Evolutionary conservation across 257 asterid genomes (phyloP).

Genomic region (Solanum pinnatisectum): DNA sequence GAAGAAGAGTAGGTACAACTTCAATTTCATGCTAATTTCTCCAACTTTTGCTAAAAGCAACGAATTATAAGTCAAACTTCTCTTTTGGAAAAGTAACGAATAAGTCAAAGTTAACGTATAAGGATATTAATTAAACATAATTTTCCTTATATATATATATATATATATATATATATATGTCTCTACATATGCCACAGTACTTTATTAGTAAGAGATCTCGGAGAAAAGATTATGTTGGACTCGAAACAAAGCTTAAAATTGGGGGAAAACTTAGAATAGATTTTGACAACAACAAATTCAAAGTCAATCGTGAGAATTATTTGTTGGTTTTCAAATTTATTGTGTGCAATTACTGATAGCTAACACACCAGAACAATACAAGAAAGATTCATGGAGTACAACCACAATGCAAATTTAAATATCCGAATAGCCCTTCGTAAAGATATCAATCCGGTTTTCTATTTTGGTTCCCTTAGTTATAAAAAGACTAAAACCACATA

Average conservation of each 20-base stretch:
- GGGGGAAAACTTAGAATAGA: neutral
- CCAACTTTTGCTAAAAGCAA: neutral
- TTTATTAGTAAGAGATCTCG: neutral
- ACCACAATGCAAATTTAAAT: neutral
- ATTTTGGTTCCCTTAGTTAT: neutral
- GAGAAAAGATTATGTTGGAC: neutral
- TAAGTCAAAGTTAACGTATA: neutral
- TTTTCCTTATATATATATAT: too few species aligned
- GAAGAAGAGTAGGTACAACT: neutral
- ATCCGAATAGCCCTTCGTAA: neutral
- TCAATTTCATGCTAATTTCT: neutral
- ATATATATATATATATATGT: too few species aligned
- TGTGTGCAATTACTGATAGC: neutral
- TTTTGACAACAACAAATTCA: neutral
- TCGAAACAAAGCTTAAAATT: neutral
- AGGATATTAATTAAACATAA: neutral
- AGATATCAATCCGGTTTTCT: neutral
- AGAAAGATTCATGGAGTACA: neutral
- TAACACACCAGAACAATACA: neutral
- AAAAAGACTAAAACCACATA: neutral
- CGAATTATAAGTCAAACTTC: conserved; percentile 7
- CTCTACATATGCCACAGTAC: neutral
- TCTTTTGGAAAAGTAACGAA: neutral
- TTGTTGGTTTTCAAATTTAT: too few species aligned
- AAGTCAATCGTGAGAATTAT: neutral